Evolutionary conservation across 768 basidiomycete genomes (phyloP), one percentile per base, ranked within the genome.

Genomic region (Suillus spraguei): DNA sequence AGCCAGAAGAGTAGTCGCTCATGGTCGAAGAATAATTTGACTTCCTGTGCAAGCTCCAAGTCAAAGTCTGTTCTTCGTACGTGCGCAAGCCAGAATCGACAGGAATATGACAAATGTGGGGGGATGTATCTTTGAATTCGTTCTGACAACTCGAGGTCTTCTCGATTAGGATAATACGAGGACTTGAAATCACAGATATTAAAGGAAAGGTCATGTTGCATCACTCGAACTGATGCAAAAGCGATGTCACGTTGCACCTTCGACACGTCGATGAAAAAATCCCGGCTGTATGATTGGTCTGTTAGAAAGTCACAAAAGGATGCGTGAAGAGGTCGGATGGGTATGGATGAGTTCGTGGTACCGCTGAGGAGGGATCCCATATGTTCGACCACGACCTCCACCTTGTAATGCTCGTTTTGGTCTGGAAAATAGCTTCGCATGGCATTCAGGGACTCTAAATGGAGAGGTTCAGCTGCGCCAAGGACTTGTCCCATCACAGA

Each of bases 171-270:
- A 5, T 67, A 24, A 60, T 73, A 71, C 3, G 78, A 79, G 14
- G 69, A 72, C 38, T 69, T 64, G 8, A 80, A 60, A 7, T 71
- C 36, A 64, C 73, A 76, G 33, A 80, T 77, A 61, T 80, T 77
- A 67, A 80, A 80, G 55, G 63, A 63, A 11, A 80, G 70, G 8
- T 64, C 59, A 32, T 60, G 36, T 13, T 72, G 64, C 79, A 79
- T 75, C 17, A 72, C 60, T 5, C 54, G 42, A 8, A 80, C 58
- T 11, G 67, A 72, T 14, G 67, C 64, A 8, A 60, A 44, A 5
- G 71, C 68, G 0, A 79, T 67, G 28, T 62, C 46, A 2, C 42
- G 44, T 22, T 76, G 69, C 20, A 36, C 38, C 16, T 41, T 44
- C 7, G 62, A 61, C 22, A 53, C 41, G 44, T 67, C 66, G 33